Evolutionary conservation across 331 rosid species (phyloP).

Genomic region (Stylosanthes scabra): DNA sequence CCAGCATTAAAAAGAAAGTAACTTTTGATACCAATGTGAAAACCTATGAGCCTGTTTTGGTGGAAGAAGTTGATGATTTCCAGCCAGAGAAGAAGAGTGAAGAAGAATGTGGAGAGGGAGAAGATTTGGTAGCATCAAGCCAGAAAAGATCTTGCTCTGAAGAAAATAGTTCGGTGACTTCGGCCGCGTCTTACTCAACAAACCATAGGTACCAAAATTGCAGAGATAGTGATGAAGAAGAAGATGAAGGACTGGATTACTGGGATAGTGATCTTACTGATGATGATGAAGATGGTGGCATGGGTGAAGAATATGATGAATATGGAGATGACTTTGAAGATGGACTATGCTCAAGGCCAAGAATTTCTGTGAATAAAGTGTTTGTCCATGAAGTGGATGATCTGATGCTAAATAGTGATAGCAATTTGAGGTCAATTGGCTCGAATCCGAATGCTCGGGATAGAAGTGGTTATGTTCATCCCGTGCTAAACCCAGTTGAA

Average conservation of each 20-base stretch:
- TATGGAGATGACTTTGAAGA: slow-evolving; percentile 41
- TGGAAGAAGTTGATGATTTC: slow-evolving; percentile 43
- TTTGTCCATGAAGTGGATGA: slow-evolving; percentile 47
- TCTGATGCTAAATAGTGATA: slow-evolving; percentile 2
- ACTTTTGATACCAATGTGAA: slow-evolving; percentile 74
- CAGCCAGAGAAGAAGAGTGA: slow-evolving; percentile 38
- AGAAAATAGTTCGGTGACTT: slow-evolving; percentile 56
- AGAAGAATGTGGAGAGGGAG: slow-evolving; percentile 33
- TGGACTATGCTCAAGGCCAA: slow-evolving; percentile 42
- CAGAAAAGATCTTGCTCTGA: slow-evolving; percentile 59
- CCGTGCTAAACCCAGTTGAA: slow-evolving; percentile 88
- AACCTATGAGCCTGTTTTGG: slow-evolving; percentile 66
- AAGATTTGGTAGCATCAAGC: slow-evolving; percentile 41
- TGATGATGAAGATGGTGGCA: slow-evolving; percentile 34
- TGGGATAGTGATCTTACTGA: slow-evolving; percentile 63
- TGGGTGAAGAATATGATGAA: slow-evolving; percentile 40
- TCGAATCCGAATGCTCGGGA: slow-evolving; percentile 59
- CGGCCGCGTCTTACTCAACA: slow-evolving; percentile 59
- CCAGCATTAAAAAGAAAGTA: slow-evolving; percentile 63
- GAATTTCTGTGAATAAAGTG: slow-evolving; percentile 28
- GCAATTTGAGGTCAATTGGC: slow-evolving; percentile 25
- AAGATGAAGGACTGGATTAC: slow-evolving; percentile 56
- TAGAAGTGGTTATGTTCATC: slow-evolving; percentile 73
- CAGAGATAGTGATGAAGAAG: slow-evolving; percentile 75
- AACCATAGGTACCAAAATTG: slow-evolving; percentile 73